Evolutionary conservation across 352 stramenopile genomes (phyloP).

Genomic region (Pythium brassicae): DNA sequence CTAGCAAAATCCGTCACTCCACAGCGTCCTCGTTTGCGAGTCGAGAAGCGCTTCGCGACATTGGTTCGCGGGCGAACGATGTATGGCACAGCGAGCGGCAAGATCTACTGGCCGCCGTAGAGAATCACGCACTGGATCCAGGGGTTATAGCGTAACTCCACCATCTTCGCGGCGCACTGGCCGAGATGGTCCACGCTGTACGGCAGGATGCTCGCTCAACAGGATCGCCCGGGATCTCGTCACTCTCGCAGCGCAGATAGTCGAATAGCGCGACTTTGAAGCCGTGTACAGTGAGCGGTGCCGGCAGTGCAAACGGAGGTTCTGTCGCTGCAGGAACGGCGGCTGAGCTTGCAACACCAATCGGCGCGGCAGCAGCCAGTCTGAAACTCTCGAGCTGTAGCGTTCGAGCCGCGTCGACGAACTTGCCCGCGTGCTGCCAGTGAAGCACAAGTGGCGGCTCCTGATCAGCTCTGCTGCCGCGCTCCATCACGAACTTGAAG

Average conservation of each 20-base stretch:
- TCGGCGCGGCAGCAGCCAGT: too few species aligned
- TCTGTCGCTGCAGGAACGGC: background rate
- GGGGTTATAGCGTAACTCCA: conserved; percentile 4
- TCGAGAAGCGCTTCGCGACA: conserved; percentile 3
- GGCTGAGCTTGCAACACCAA: too few species aligned
- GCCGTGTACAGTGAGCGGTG: background rate
- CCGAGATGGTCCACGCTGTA: conserved; percentile 5
- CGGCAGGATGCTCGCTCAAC: conserved; percentile 6
- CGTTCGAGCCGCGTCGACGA: conserved; percentile 1
- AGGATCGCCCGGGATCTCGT: background rate
- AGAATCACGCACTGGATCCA: background rate
- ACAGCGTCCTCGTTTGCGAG: conserved; percentile 3
- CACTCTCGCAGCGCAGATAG: background rate
- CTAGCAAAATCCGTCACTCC: background rate
- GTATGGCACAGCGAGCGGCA: conserved; percentile 3
- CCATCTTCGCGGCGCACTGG: conserved; percentile 1
- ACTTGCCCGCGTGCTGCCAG: conserved; percentile 4
- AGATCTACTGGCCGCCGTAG: background rate
- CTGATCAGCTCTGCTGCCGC: conserved; percentile 2
- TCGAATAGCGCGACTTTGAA: background rate
- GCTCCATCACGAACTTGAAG: conserved; percentile 2
- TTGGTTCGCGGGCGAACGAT: background rate
- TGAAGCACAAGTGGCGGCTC: conserved; percentile 1
- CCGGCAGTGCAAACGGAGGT: background rate
- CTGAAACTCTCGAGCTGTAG: background rate